Conservation (phyloP, 2,329 filamentous ascomycete genomes). For the Calonectria honghensis region DNA sequence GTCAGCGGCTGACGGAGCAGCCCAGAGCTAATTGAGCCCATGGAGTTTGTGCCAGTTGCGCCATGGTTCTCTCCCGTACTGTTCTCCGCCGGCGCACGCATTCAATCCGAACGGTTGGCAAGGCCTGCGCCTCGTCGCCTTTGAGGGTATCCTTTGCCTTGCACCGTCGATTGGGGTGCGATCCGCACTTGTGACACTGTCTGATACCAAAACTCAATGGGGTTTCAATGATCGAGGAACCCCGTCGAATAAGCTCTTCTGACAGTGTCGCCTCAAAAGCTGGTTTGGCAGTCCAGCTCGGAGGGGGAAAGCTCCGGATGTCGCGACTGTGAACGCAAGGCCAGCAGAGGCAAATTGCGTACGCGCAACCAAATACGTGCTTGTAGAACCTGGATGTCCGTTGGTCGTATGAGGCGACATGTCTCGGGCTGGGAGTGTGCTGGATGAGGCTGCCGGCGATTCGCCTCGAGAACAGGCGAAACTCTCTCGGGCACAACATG, state of each 20-base stretch:
- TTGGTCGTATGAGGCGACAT: not conserved
- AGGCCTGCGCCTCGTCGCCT: not conserved
- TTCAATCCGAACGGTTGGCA: not conserved
- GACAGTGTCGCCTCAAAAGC: constrained; percentile 9
- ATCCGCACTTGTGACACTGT: constrained; percentile 47
- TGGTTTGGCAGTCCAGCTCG: constrained; percentile 21
- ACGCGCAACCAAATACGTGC: constrained; percentile 40
- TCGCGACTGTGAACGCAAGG: constrained; percentile 44
- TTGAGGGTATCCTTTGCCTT: constrained; percentile 33
- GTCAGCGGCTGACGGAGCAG: not conserved
- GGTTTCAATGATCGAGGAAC: constrained; percentile 25
- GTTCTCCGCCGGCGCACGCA: not conserved
- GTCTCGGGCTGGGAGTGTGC: constrained; percentile 37
- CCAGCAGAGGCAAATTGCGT: constrained; percentile 47
- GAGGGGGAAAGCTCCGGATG: constrained; percentile 4
- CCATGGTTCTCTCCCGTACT: not conserved
- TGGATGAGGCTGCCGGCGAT: constrained; percentile 36
- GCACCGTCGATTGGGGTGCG: constrained; percentile 42
- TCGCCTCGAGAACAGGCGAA: constrained; percentile 35
- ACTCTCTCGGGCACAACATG: constrained; percentile 40
- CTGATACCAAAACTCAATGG: constrained; percentile 36
- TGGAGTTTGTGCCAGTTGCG: not conserved
- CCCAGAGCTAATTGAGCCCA: constrained; percentile 6
- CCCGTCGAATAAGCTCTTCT: constrained; percentile 34
- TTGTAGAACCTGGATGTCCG: constrained; percentile 35